These are phyloP conservation scores for Seminavis robusta DNA, from an alignment of 108 stramenopile species.

Conservation along the genomic window DNA sequence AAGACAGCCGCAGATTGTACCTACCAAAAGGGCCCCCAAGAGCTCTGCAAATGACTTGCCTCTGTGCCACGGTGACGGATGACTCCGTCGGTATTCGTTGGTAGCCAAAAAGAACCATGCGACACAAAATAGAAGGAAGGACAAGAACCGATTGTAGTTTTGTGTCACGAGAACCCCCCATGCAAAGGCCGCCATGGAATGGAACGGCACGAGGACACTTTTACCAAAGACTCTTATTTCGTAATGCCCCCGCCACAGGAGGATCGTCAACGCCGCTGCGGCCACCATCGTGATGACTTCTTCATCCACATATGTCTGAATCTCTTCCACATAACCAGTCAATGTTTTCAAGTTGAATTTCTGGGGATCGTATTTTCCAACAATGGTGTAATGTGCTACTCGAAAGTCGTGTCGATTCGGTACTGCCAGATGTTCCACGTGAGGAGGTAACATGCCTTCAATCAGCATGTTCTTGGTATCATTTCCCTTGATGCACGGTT, in stretches of 20 bases:
- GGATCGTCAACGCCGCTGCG: not conserved
- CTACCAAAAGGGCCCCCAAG: slow-evolving; percentile 25
- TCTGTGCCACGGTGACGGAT: slow-evolving; percentile 74
- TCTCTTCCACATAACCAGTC: slow-evolving; percentile 43
- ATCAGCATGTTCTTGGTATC: slow-evolving; percentile 27
- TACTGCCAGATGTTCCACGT: slow-evolving; percentile 53
- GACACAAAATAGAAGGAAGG: slow-evolving; percentile 31
- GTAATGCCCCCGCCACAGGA: slow-evolving; percentile 15
- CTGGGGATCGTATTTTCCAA: slow-evolving; percentile 15
- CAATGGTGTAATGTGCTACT: slow-evolving; percentile 10
- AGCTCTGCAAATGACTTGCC: slow-evolving; percentile 59
- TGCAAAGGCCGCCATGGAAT: slow-evolving; percentile 60
- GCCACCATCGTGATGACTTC: too few relatives aligned
- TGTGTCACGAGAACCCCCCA: slow-evolving; percentile 45
- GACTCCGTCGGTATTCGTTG: slow-evolving; percentile 38
- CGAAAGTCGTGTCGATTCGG: slow-evolving; percentile 53
- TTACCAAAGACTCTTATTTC: slow-evolving; percentile 62
- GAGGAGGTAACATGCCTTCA: slow-evolving; percentile 39
- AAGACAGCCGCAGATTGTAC: too few relatives aligned
- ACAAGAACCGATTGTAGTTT: slow-evolving; percentile 43
- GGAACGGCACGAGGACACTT: slow-evolving; percentile 49
- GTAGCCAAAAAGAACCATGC: slow-evolving; percentile 77
- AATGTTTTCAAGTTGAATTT: slow-evolving; percentile 54
- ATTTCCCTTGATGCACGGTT: too few relatives aligned
- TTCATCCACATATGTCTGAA: not conserved